Conservation (phyloP, 2,329 filamentous ascomycete species). For the Claviceps paspali region DNA sequence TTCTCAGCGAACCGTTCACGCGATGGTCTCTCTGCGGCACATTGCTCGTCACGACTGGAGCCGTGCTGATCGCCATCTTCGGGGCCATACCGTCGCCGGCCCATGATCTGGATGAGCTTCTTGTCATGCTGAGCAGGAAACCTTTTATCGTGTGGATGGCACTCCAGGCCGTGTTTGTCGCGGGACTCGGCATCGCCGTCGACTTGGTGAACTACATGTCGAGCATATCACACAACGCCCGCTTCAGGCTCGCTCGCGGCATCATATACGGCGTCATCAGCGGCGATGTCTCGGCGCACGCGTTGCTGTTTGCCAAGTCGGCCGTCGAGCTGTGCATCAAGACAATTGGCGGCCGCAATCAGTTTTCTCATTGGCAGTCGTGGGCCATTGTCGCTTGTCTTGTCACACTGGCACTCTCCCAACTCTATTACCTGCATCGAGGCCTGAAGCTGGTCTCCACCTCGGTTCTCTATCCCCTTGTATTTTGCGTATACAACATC, state of each 20-base stretch:
- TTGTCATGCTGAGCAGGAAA: conserved; percentile 55
- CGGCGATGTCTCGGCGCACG: conserved; percentile 87
- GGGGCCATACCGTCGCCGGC: conserved; percentile 88
- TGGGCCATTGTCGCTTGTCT: conserved; percentile 82
- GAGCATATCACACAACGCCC: conserved; percentile 41
- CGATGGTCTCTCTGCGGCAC: conserved; percentile 86
- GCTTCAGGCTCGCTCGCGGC: conserved; percentile 62
- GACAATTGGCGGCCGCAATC: conserved; percentile 75
- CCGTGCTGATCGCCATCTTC: conserved; percentile 84
- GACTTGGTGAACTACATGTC: conserved; percentile 38
- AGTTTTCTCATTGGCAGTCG: conserved; percentile 90
- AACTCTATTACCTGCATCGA: conserved; percentile 89
- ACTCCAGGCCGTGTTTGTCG: conserved; percentile 57
- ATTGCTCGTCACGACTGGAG: conserved; percentile 70
- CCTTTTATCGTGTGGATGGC: conserved; percentile 85
- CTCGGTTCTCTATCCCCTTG: conserved; percentile 86
- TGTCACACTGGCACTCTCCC: conserved; percentile 65
- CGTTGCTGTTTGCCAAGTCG: conserved; percentile 84
- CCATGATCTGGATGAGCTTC: conserved; percentile 69
- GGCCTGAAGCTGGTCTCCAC: conserved; percentile 92
- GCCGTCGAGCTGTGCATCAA: conserved; percentile 85
- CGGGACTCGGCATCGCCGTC: conserved; percentile 48
- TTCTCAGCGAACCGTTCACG: conserved; percentile 88
- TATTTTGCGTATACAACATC: conserved; percentile 99
- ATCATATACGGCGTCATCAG: conserved; percentile 81